Conservation (phyloP, 2,329 filamentous ascomycete genomes). For the Trichoderma afroharzianum region DNA sequence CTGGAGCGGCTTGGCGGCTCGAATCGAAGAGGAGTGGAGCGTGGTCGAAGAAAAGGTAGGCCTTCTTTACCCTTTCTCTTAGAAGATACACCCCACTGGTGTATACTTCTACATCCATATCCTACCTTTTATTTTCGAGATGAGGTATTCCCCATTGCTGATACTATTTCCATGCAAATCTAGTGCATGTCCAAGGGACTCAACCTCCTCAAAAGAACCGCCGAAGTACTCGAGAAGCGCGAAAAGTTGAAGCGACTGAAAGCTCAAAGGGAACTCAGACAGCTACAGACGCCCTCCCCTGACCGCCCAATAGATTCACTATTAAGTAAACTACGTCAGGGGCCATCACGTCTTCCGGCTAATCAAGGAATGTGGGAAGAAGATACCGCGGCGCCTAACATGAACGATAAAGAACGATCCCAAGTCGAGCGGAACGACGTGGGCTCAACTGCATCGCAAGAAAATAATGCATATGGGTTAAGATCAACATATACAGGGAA, state of each 20-base stretch:
- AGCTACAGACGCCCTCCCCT: accelerated
- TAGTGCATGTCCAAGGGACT: neutral
- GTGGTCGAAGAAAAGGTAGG: neutral
- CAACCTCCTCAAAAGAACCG: neutral
- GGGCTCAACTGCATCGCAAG: neutral
- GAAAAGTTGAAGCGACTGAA: neutral
- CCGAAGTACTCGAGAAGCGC: neutral
- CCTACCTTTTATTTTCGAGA: neutral
- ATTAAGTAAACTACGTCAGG: neutral
- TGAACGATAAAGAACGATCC: neutral
- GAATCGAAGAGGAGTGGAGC: neutral
- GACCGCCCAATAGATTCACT: neutral
- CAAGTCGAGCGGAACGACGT: neutral
- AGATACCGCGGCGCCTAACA: neutral
- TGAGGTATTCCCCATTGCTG: neutral
- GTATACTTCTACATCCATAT: neutral
- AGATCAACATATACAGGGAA: too few species aligned
- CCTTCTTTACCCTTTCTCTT: neutral
- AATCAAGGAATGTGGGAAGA: neutral
- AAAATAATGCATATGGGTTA: too few species aligned
- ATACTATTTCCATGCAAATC: neutral
- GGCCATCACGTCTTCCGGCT: neutral
- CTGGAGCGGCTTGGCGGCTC: neutral
- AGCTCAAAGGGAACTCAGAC: neutral
- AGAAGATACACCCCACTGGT: accelerated